Percentiles rank a stretch among this genome's conserved stretches.
Conservation (phyloP, 2,329 filamentous ascomycete species). For the Didymella sp. region DNA sequence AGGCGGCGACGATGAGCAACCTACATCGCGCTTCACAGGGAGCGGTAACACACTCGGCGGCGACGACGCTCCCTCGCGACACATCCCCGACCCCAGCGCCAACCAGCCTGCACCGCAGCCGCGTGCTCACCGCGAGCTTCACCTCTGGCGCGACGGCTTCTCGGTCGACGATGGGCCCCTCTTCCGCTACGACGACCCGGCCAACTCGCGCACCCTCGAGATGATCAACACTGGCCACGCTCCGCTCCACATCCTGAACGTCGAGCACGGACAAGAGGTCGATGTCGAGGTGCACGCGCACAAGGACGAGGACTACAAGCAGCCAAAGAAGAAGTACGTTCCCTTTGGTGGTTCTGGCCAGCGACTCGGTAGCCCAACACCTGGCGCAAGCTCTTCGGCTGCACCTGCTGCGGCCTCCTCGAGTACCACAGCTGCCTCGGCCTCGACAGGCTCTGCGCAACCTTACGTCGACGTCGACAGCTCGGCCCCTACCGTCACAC, state of each 20-base stretch:
- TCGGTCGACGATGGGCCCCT: conserved; percentile 83
- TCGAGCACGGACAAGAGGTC: conserved; percentile 75
- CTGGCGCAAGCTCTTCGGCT: conserved; percentile 58
- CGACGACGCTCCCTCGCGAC: conserved; percentile 74
- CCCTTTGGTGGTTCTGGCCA: conserved; percentile 76
- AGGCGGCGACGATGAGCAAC: conserved; percentile 60
- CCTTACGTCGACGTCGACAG: conserved; percentile 64
- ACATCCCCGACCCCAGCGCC: conserved; percentile 67
- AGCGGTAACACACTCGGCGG: conserved; percentile 78
- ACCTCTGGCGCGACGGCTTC: conserved; percentile 85
- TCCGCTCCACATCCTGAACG: conserved; percentile 78
- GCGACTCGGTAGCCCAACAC: conserved; percentile 78
- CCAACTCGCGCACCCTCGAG: conserved; percentile 72
- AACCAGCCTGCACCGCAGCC: conserved; percentile 50
- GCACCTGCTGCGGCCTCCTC: conserved; percentile 47
- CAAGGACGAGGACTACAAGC: conserved; percentile 75
- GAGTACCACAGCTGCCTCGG: conserved; percentile 36
- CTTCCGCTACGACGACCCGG: conserved; percentile 78
- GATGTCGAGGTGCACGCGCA: conserved; percentile 79
- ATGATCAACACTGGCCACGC: conserved; percentile 81
- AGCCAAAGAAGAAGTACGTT: conserved; percentile 76
- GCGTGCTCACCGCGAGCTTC: conserved; percentile 72
- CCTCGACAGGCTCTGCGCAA: conserved; percentile 48
- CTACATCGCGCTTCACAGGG: conserved; percentile 68
- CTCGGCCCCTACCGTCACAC: conserved; percentile 70